A percentile compares a stretch with the other conserved stretches of the same genome.
Evolutionary conservation across 192 early-diverging fungal genomes (phyloP).

Genomic region (Jimgerdemannia lactiflua): DNA sequence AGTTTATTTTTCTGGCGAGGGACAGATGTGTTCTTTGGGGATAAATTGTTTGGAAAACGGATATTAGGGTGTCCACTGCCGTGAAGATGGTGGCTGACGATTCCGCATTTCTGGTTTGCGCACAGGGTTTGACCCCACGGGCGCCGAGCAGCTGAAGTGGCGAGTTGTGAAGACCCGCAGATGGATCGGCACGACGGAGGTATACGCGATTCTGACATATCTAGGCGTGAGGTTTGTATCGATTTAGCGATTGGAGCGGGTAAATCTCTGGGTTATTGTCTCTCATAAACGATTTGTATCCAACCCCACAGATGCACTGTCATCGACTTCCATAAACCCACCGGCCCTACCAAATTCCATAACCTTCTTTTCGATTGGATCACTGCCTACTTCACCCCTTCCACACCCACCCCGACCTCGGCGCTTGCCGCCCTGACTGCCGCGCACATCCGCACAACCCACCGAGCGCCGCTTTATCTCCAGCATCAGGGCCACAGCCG

Average conservation of each 20-base stretch:
- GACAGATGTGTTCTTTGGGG: slow-evolving; percentile 8
- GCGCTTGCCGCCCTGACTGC: slow-evolving; percentile 1
- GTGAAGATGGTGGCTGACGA: slow-evolving; percentile 5
- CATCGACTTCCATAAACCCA: slow-evolving; percentile 63
- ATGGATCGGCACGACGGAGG: slow-evolving; percentile 76
- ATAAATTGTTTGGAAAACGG: neutral
- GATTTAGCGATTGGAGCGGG: neutral
- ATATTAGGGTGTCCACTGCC: too few species aligned
- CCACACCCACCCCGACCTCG: neutral
- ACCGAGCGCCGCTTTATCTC: slow-evolving; percentile 62
- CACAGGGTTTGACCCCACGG: slow-evolving; percentile 53
- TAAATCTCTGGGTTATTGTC: neutral
- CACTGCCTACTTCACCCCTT: slow-evolving; percentile 52
- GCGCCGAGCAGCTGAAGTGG: slow-evolving; percentile 51
- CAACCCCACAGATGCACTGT: slow-evolving; percentile 34
- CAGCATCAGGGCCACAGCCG: slow-evolving; percentile 73
- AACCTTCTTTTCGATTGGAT: slow-evolving; percentile 52
- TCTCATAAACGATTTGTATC: slow-evolving; percentile 2
- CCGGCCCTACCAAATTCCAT: slow-evolving; percentile 50
- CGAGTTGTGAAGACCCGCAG: slow-evolving; percentile 51
- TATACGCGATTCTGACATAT: slow-evolving; percentile 55
- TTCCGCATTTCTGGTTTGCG: too few species aligned
- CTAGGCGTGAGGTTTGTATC: slow-evolving; percentile 43
- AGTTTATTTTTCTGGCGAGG: neutral
- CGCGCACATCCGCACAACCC: slow-evolving; percentile 33